Evolutionary conservation across 164 flowering plant genomes (phyloP), one percentile per base, ranked within the genome.

Genomic region (Amborella trichopoda): DNA sequence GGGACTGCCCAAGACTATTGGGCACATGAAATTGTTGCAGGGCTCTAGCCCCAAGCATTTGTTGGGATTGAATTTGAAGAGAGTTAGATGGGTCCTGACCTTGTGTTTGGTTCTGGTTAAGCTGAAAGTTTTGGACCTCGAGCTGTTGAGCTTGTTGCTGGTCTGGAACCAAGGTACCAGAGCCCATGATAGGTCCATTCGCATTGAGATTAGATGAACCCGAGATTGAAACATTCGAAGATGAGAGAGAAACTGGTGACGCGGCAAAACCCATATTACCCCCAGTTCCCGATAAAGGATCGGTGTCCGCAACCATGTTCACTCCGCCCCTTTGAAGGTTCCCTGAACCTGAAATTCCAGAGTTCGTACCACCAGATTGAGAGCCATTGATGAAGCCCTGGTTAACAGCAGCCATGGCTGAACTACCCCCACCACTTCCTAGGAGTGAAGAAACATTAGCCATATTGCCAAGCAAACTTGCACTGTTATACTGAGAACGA

Each of bases 71-170:
- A 38, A 38, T 38, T 38, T 38, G 41, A 9, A 38, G 11, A 16
- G 8, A 16, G 20, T 38, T 38, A 38, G 41, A 38, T 10, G 41
- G 20, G 16, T 38, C 41, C 41, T 38, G 41, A 18, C 41, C 41
- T 4, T 75, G 94, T n/a, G n/a, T n/a, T n/a, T n/a, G n/a, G n/a
- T n/a, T n/a, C 61, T 80, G 97, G 41, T 66, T 62, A 46, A 77
- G 86, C 48, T 76, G 93, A 57, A 82, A 82, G 48, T 63, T 77
- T 48, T 75, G 95, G 9, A 70, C 41, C 18, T 85, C 95, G 40
- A 75, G 70, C 26, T 78, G 89, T 26, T 80, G 90, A 38, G 71
- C 50, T 44, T 74, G 86, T 49, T 71, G 79, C 28, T 77, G 89
- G 61, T 83, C 95, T 21, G 69, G 65, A 44, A 64, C 36, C 57